Conservation (phyloP, 2,329 filamentous ascomycete species). For the Coniochaeta ligniaria region DNA sequence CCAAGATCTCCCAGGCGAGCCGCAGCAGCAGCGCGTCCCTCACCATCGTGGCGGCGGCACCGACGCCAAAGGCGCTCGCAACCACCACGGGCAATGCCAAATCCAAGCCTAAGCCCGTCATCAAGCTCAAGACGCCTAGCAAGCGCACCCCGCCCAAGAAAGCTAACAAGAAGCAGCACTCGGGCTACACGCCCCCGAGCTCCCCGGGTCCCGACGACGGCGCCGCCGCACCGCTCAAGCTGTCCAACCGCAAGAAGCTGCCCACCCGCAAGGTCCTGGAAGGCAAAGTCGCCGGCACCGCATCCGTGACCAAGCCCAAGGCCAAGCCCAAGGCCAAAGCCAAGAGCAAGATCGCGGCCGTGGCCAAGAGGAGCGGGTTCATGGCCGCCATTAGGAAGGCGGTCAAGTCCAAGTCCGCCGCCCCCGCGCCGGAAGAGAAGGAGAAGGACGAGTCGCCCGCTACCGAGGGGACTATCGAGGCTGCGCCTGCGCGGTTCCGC, state of each 20-base stretch:
- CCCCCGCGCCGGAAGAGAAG: not conserved
- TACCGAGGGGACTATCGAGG: not conserved
- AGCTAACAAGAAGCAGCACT: not conserved
- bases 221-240: too few relatives aligned
- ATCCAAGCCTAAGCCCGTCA: not conserved
- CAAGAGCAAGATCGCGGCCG: not conserved
- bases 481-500: not conserved
- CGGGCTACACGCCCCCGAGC: not conserved
- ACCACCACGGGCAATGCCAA: not conserved
- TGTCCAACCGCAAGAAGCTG: not conserved
- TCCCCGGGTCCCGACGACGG: not conserved
- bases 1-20: not conserved
- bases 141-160: not conserved
- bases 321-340: not conserved
- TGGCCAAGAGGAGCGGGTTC: not conserved
- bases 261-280: constrained; percentile 1
- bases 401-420: not conserved
- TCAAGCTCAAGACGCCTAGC: not conserved
- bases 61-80: not conserved
- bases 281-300: not conserved
- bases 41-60: not conserved
- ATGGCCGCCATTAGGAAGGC: not conserved
- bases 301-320: not conserved
- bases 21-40: not conserved
- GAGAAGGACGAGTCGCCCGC: not conserved